These are phyloP conservation scores for Pseudocercospora musae DNA, from an alignment of 2,329 filamentous ascomycete genomes.

Conservation along the genomic window DNA sequence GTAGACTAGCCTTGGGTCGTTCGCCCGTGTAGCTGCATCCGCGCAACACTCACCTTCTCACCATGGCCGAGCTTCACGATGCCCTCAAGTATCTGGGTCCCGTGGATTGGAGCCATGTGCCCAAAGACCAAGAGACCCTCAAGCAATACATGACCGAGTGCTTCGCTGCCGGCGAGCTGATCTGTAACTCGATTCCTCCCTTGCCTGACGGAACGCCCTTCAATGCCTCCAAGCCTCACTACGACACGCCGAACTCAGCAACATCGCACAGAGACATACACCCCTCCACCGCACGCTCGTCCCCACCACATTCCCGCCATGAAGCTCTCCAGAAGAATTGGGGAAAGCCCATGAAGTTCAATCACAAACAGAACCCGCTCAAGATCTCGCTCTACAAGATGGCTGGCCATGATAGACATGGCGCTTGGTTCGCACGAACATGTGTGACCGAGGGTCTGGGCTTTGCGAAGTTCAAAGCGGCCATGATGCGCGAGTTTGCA, in stretches of 20 bases:
- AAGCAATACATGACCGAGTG: conserved; percentile 39
- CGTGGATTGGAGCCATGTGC: conserved; percentile 45
- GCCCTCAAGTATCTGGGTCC: conserved; percentile 45
- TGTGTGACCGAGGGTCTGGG: conserved; percentile 77
- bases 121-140: conserved; percentile 38
- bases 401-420: conserved; percentile 72
- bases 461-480: conserved; percentile 74
- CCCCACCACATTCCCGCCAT: conserved; percentile 52
- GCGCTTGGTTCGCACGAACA: conserved; percentile 83
- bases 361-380: conserved; percentile 68
- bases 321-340: conserved; percentile 71
- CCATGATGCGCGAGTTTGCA: conserved; percentile 73
- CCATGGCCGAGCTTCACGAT: conserved; percentile 44
- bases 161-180: conserved; percentile 60
- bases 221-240: conserved; percentile 51
- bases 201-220: conserved; percentile 41
- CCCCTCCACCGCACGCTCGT: conserved; percentile 50
- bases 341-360: conserved; percentile 76
- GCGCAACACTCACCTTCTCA: not conserved
- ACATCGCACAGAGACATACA: conserved; percentile 52
- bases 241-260: conserved; percentile 55
- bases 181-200: conserved; percentile 73
- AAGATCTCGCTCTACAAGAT: conserved; percentile 78
- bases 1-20: not conserved
- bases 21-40: not conserved